Base-by-base conservation (phyloP, 2,329 filamentous ascomycete genomes). In the Knufia fluminis region DNA sequence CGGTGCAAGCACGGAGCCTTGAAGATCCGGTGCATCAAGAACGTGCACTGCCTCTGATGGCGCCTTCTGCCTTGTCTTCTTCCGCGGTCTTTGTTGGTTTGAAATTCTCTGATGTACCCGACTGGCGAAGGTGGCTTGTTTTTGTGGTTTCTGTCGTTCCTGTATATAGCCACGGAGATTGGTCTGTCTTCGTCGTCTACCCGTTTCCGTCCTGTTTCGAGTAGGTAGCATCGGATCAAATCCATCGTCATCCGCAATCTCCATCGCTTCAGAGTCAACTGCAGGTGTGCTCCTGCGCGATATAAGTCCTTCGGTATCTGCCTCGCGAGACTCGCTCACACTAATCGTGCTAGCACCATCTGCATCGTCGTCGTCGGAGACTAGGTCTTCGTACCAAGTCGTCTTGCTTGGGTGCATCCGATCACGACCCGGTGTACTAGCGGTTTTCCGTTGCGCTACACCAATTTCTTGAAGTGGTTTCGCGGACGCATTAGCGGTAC, bases 191-290 rank as follows among this genome's bases (percentile, higher is more conserved):
- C 45, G 49, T 42, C 33, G 52, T 20, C 28, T 17, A 14, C 19
- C 19, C 26, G 16, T 28, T 9, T 43, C 50, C 19, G 40, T 54
- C 20, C 14, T 17, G 40, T 52, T 53, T n/a, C 48, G 48, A 40
- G 52, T 45, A 31, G 56, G 55, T 40, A 60, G 44, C 60, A 64
- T 63, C 20, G 54, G 52, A 58, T 64, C 61, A 33, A 64, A 49
- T 10, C 49, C 47, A 40, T 64, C 54, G 33, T 62, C 60, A 47
- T 63, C 60, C 19, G 52, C 33, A 22, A 41, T 14, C 14, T 47
- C 24, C 7, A 19, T 43, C 3, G 44, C 40, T 19, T 49, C 44
- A 12, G 40, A 10, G 45, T 48, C 14, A 51, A 46, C 38, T 7
- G 31, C 22, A 23, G 31, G 22, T 2, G 16, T 36, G 28, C 32